Evolutionary conservation across 1,284 basidiomycete genomes (phyloP), one percentile per base, ranked within the genome.

Genomic region (Coniophora puteana): DNA sequence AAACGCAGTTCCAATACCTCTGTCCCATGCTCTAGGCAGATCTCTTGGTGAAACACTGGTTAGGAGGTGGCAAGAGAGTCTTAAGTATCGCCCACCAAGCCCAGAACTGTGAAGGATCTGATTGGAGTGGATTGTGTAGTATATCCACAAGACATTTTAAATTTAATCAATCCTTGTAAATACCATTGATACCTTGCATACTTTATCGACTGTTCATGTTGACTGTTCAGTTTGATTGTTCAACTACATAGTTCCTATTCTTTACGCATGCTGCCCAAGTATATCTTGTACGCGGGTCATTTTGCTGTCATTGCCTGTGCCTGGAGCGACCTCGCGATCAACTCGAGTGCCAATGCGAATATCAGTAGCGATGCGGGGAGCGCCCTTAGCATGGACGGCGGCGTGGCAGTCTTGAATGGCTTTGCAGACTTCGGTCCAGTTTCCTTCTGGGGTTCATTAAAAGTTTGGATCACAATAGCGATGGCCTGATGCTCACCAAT

Each of bases 321-420:
- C 91, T 2, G 71, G 68, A 2, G 61, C 61, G 26, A 84, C 75
- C 22, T 75, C 66, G 40, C 80, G 75, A 63, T 94, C 92, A 14
- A 76, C 74, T 31, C 93, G 78, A 0, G 93, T 96, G 31, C 93
- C 93, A 43, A 96, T 93, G 22, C 93, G 84, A 45, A 96, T 88
- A 62, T 96, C 93, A 6, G 92, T 93, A 18, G 89, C 83, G 29
- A 88, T 71, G 33, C 88, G 78, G 16, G 78, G 78, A 1, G 78
- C 78, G 24, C 87, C 88, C 55, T 76, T 74, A 2, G 76, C 79
- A 54, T 95, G 93, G 0, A 95, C 87, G 0, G 92, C 93, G 16
- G 75, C 76, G 58, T 96, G 93, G 55, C 92, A 94, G 44, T 87
- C 88, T 46, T 91, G 84, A 43, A 92, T 91, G 1, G 83, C 85